phyloP scores from a whole-genome alignment of 1,139 yeast species.

The Geotrichum klebahnii region DNA sequence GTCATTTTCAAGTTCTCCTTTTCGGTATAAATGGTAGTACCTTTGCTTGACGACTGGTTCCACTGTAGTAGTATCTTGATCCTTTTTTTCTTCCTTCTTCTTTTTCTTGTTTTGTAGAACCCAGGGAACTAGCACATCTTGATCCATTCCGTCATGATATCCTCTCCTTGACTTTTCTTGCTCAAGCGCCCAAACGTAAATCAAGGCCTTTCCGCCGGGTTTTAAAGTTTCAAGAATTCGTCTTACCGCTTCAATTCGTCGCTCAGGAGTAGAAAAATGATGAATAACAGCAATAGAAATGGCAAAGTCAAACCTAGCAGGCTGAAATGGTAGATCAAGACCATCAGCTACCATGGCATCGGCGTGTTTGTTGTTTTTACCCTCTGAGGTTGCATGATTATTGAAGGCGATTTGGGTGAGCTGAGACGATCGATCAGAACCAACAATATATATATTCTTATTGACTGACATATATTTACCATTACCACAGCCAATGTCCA shows the following conservation, averaged over 20 bases:
- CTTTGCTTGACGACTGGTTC: constrained; percentile 56
- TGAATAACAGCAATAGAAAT: constrained; percentile 94
- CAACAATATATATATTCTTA: constrained; percentile 61
- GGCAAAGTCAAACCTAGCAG: constrained; percentile 71
- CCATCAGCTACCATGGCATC: constrained; percentile 76
- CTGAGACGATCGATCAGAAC: constrained; percentile 81
- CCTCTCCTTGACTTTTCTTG: constrained; percentile 84
- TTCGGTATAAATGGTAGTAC: constrained; percentile 77
- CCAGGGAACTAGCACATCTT: constrained; percentile 95
- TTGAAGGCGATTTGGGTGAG: constrained; percentile 65
- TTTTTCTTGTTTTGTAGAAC: constrained; percentile 50
- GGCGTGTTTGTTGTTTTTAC: constrained; percentile 22
- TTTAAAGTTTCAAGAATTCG: constrained; percentile 61
- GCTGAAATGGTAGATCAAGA: constrained; percentile 60
- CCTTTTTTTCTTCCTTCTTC: constrained; percentile 26
- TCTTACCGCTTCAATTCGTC: constrained; percentile 69
- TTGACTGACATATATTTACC: constrained; percentile 84
- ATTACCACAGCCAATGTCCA: constrained; percentile 85
- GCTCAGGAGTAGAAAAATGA: constrained; percentile 79
- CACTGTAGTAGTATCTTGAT: constrained; percentile 37
- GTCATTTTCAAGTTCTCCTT: constrained; percentile 77
- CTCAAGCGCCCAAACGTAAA: constrained; percentile 96
- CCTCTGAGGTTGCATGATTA: constrained; percentile 31
- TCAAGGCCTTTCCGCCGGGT: constrained; percentile 57
- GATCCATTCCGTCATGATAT: constrained; percentile 83